Evolutionary conservation across 2,329 filamentous ascomycete species (phyloP).

Genomic region (Alternaria angustiovoidea): DNA sequence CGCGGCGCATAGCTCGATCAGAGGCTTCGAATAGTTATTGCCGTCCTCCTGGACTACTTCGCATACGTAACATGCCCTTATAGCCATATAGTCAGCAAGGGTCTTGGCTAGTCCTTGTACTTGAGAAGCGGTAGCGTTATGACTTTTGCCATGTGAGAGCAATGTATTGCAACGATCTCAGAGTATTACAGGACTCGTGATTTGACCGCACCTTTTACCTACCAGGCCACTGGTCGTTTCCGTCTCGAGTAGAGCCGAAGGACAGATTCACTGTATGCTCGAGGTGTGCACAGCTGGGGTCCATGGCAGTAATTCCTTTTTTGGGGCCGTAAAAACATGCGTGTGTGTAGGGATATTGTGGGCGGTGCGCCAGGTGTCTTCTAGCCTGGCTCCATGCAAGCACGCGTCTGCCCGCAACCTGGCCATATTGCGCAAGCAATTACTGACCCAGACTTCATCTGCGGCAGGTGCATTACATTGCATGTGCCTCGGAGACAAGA

Average conservation of each 20-base stretch:
- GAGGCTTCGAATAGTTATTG: slow-evolving; percentile 19
- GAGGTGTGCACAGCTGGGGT: not conserved
- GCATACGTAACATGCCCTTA: slow-evolving; percentile 24
- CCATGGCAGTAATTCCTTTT: slow-evolving; percentile 1
- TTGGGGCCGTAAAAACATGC: slow-evolving; percentile 2
- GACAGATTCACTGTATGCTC: slow-evolving; percentile 8
- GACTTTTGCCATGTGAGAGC: slow-evolving; percentile 33
- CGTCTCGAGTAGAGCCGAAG: slow-evolving; percentile 20
- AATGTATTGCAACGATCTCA: slow-evolving; percentile 23
- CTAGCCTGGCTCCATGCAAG: slow-evolving; percentile 32
- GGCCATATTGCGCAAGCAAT: slow-evolving; percentile 35
- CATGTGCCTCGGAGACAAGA: slow-evolving; percentile 22
- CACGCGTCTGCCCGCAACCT: slow-evolving; percentile 24
- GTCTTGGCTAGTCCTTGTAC: slow-evolving; percentile 33
- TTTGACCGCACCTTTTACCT: slow-evolving; percentile 8
- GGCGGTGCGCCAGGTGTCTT: slow-evolving; percentile 32
- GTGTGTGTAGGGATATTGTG: slow-evolving; percentile 29
- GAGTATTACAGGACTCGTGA: slow-evolving; percentile 20
- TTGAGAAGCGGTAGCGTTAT: slow-evolving; percentile 12
- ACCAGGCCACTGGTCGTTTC: slow-evolving; percentile 17
- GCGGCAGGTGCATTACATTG: slow-evolving; percentile 26
- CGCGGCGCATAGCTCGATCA: slow-evolving; percentile 23
- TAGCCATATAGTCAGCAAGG: slow-evolving; percentile 25
- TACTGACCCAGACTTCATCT: slow-evolving; percentile 31
- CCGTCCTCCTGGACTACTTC: slow-evolving; percentile 23